Percentiles rank a stretch among this genome's conserved stretches.
These are phyloP conservation scores for Fusarium tricinctum DNA, from an alignment of 2,329 filamentous ascomycete species.

Conservation along the genomic window DNA sequence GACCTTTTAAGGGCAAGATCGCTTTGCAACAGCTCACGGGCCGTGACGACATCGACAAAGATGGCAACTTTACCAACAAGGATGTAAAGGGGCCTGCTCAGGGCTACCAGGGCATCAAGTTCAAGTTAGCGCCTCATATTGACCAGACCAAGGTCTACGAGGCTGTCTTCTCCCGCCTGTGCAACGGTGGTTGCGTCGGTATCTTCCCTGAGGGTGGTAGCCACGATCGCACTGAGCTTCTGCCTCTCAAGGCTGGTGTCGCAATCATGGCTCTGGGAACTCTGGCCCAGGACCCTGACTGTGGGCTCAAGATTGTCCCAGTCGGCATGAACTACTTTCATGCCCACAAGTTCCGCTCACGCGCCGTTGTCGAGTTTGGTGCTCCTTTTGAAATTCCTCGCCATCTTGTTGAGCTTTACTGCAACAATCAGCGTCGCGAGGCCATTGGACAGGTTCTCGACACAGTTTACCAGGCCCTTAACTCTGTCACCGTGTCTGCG, in stretches of 20 bases:
- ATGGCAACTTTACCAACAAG: constrained; percentile 73
- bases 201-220: constrained; percentile 98
- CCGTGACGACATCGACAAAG: constrained; percentile 76
- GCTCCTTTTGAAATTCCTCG: constrained; percentile 86
- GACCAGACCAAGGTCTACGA: constrained; percentile 95
- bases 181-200: constrained; percentile 87
- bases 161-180: constrained; percentile 87
- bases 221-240: constrained; percentile 90
- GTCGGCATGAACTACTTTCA: constrained; percentile 99
- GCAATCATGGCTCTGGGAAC: constrained; percentile 98
- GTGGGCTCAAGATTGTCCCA: constrained; percentile 92
- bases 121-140: constrained; percentile 91
- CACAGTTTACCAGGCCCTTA: constrained; percentile 85
- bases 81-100: constrained; percentile 67
- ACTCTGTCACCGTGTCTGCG: constrained; percentile 89
- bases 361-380: constrained; percentile 96
- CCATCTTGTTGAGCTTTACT: constrained; percentile 88
- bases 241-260: constrained; percentile 95
- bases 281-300: constrained; percentile 85
- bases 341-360: constrained; percentile 96
- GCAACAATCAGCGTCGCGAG: constrained; percentile 84
- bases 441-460: constrained; percentile 89
- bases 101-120: constrained; percentile 82
- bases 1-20: constrained; percentile 83
- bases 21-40: constrained; percentile 86